Base-by-base conservation (phyloP, 73 alveolate species). In the Paramecium sonneborni region DNA sequence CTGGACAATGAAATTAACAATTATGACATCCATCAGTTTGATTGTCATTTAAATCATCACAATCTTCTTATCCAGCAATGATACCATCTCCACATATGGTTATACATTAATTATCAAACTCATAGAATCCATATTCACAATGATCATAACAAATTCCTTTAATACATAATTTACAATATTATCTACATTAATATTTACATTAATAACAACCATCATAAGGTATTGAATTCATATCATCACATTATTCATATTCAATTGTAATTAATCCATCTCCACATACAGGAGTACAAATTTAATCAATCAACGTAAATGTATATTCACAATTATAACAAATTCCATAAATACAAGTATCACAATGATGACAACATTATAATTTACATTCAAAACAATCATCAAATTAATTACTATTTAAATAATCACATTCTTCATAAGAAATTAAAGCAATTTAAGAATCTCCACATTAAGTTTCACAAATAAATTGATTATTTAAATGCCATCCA, bases 381-480 rank as follows among this genome's bases (percentile, higher is more conserved):
- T 26, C 10, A 67, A 6, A 67, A 1, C 84, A 67, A 21, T 44
- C 84, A 67, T 67, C 84, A 24, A 14, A 67, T 67, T 32, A 30
- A 2, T 14, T 15, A 67, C 23, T 5, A 26, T 67, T 67, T 11
- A 10, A 26, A 67, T 67, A 43, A 4, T 67, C 84, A 26, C 84
- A 67, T 67, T 67, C 23, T 11, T 67, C 84, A 24, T 67, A 12
- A 20, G 48, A 26, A 5, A 67, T 20, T 52, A 52, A 52, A 52
- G 68, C 84, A 67, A 67, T 32, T 14, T 30, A 14, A 11, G 84
- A 26, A 67, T 67, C 84, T 67, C 76, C 76, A 57, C 76, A 57
- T 57, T 57, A 1, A 57, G 76, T 0, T 28, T 57, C 76, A 57
- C 76, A 57, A 44, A 44, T 44, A 14, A 57, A 57, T 12, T 18